A percentile compares a stretch with the other conserved stretches of the same genome.
phyloP scores from a whole-genome alignment of 1,284 basidiomycete species.

The Rhodotorula sp. region DNA sequence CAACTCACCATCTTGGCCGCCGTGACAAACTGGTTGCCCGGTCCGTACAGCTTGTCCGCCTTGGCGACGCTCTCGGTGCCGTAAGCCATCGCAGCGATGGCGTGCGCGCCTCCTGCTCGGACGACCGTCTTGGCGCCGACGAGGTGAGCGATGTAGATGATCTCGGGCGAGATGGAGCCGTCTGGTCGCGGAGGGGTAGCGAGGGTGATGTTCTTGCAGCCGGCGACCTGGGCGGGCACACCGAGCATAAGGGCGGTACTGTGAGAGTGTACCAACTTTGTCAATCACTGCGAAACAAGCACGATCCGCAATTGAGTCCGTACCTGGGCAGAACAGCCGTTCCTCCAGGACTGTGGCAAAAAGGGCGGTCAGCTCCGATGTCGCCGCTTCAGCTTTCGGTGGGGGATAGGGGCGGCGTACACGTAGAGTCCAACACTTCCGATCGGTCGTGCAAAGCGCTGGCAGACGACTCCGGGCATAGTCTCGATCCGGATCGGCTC shows the following conservation, averaged over 20 bases:
- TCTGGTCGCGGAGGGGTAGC: slow-evolving; percentile 91
- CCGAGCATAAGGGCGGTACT: slow-evolving; percentile 94
- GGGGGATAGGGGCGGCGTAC: slow-evolving; percentile 1
- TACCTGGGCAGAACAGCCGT: slow-evolving; percentile 88
- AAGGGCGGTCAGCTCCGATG: not conserved
- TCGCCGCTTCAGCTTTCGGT: not conserved
- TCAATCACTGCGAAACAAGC: not conserved
- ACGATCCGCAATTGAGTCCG: not conserved
- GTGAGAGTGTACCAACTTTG: accelerated
- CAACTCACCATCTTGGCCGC: slow-evolving; percentile 83
- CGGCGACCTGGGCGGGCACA: slow-evolving; percentile 95
- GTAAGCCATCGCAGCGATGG: slow-evolving; percentile 95
- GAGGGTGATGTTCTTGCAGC: slow-evolving; percentile 86
- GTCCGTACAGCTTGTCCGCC: slow-evolving; percentile 99
- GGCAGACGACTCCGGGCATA: slow-evolving; percentile 95
- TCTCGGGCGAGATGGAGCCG: slow-evolving; percentile 87
- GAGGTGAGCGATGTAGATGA: slow-evolving; percentile 87
- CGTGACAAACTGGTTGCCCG: slow-evolving; percentile 99
- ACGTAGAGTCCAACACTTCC: slow-evolving; percentile 95
- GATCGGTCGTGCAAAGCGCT: slow-evolving; percentile 89
- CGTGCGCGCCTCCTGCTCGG: slow-evolving; percentile 94
- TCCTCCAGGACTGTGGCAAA: slow-evolving; percentile 66
- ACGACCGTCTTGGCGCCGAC: slow-evolving; percentile 84
- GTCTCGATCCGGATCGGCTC: slow-evolving; percentile 77
- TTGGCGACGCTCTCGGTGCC: slow-evolving; percentile 95